Evolutionary conservation across 1,139 yeast genomes (phyloP).

Genomic region (Candida gigantensis): DNA sequence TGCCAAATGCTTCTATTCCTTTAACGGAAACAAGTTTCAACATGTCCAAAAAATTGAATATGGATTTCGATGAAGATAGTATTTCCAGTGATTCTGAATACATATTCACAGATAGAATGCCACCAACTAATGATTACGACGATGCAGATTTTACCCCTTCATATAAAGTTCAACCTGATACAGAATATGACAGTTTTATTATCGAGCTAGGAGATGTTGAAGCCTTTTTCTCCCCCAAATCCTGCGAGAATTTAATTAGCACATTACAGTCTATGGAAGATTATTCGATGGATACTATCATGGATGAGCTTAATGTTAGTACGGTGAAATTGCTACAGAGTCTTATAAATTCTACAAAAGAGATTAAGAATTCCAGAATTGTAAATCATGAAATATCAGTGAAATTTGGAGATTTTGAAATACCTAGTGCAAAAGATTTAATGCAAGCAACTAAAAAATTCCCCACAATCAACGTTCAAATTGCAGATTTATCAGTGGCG

Average conservation of each 20-base stretch:
- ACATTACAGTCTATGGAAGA: conserved; percentile 35
- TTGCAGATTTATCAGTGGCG: conserved; percentile 42
- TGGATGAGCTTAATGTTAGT: conserved; percentile 69
- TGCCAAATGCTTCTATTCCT: conserved; percentile 70
- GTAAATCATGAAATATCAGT: conserved; percentile 51
- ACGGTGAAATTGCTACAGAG: conserved; percentile 48
- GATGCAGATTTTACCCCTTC: conserved; percentile 48
- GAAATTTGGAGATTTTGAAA: conserved; percentile 42
- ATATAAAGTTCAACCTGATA: conserved; percentile 39
- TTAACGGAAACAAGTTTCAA: conserved; percentile 29
- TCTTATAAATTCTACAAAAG: conserved; percentile 36
- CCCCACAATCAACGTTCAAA: conserved; percentile 26
- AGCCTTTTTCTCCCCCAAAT: conserved; percentile 38
- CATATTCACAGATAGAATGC: conserved; percentile 6
- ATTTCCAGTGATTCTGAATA: conserved; percentile 7
- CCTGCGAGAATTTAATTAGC: conserved; percentile 30
- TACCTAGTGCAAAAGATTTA: conserved; percentile 19
- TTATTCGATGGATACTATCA: conserved; percentile 44
- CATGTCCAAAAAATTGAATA: conserved; percentile 7
- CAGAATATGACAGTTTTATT: conserved; percentile 57
- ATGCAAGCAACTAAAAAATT: conserved; percentile 19
- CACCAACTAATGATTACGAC: conserved; percentile 39
- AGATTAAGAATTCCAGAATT: conserved; percentile 49
- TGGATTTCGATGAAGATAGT: conserved; percentile 10
- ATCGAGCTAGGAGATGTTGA: conserved; percentile 51